Evolutionary conservation across 1,284 basidiomycete species (phyloP).

Genomic region (Bondarzewia mesenterica): DNA sequence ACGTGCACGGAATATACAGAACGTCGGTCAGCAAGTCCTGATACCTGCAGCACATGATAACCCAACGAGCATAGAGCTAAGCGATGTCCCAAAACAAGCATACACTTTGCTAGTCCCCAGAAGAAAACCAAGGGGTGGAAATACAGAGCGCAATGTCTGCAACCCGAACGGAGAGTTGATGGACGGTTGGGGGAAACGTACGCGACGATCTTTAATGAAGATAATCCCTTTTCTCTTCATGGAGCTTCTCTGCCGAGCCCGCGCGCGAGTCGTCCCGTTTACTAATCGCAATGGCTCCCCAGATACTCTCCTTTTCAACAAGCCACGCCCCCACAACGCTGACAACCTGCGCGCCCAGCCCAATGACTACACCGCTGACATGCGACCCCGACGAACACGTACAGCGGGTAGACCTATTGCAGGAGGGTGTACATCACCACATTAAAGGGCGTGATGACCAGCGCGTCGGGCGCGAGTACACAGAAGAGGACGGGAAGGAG

Average conservation of each 20-base stretch:
- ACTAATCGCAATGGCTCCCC: background rate
- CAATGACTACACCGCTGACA: conserved; percentile 45
- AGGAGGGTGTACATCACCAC: conserved; percentile 29
- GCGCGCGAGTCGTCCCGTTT: conserved; percentile 1
- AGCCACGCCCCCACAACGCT: conserved; percentile 4
- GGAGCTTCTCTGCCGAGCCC: conserved; percentile 2
- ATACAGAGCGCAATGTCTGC: too few relatives aligned
- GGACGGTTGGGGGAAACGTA: too few relatives aligned
- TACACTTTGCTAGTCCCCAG: too few relatives aligned
- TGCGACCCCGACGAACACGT: conserved; percentile 51
- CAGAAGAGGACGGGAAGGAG: conserved; percentile 33
- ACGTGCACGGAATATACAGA: too few relatives aligned
- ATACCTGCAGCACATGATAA: too few relatives aligned
- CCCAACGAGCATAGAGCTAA: too few relatives aligned
- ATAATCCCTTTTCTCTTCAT: conserved; percentile 6
- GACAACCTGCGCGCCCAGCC: conserved; percentile 29
- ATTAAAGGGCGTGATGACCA: conserved; percentile 39
- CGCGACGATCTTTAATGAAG: background rate
- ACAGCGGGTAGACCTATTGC: conserved; percentile 49
- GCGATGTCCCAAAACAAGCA: too few relatives aligned
- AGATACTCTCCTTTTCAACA: conserved; percentile 1
- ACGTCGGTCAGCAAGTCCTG: too few relatives aligned
- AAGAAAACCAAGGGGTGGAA: too few relatives aligned
- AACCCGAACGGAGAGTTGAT: too few relatives aligned
- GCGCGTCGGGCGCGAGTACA: conserved; percentile 41